phyloP scores from a whole-genome alignment of 305 asterid species.

The Lippia alba region DNA sequence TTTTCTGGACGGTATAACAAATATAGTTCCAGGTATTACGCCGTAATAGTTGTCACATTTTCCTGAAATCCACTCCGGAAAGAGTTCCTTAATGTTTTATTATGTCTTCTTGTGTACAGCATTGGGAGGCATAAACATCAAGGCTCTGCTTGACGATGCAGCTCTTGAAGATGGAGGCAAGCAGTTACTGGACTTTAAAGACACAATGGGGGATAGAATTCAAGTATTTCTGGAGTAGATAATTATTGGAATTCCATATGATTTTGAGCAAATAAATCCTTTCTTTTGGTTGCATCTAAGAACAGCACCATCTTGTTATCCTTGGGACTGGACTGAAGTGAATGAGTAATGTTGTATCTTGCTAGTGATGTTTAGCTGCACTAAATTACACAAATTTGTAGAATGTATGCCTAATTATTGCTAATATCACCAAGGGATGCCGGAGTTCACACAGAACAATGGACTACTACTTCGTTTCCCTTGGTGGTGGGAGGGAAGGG shows the following conservation, averaged over 20 bases:
- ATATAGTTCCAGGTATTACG: constrained; percentile 78
- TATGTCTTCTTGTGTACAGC: constrained; percentile 52
- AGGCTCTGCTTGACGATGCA: constrained; percentile 72
- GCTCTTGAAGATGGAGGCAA: constrained; percentile 75
- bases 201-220: constrained; percentile 84
- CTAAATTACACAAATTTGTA: no score
- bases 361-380: no score
- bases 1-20: constrained; percentile 83
- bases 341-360: no score
- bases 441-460: no score
- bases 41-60: background rate
- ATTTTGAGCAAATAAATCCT: background rate
- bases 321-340: background rate
- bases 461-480: no score
- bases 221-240: constrained; percentile 80
- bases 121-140: constrained; percentile 76
- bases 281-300: background rate
- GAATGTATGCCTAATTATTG: no score
- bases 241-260: constrained; percentile 5
- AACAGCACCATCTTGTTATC: background rate
- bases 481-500: no score
- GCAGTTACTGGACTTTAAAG: constrained; percentile 80
- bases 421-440: no score
- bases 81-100: background rate
- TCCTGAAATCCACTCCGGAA: background rate